Evolutionary conservation across 1,139 yeast genomes (phyloP).

Genomic region (Oligophagozyma castellii): DNA sequence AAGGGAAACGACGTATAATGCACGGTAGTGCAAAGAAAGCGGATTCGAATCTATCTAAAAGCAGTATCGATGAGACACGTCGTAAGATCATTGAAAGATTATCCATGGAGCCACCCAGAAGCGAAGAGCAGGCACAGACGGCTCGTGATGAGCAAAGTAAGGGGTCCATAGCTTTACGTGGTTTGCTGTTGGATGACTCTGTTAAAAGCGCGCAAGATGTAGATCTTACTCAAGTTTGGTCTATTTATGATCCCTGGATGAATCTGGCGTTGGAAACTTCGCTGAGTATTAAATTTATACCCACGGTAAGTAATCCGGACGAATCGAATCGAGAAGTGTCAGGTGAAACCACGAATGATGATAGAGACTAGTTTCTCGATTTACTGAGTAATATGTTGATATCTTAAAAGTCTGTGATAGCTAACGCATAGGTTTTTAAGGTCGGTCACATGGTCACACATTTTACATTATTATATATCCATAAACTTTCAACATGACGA

Average conservation of each 20-base stretch:
- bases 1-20: conserved; percentile 13
- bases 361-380: too few species aligned
- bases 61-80: neutral
- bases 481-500: too few species aligned
- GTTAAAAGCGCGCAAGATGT: conserved; percentile 14
- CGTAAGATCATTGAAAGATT: neutral
- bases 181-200: conserved; percentile 8
- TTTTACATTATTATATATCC: too few species aligned
- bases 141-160: neutral
- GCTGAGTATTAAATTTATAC: conserved; percentile 24
- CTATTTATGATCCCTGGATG: conserved; percentile 25
- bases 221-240: conserved; percentile 21
- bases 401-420: too few species aligned
- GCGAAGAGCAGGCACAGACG: neutral
- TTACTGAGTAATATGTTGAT: too few species aligned
- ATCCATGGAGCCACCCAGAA: neutral
- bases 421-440: too few species aligned
- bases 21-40: conserved; percentile 3
- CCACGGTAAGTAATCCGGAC: conserved; percentile 12
- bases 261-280: conserved; percentile 24
- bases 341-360: conserved; percentile 3
- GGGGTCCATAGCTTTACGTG: neutral
- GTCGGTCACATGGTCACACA: too few species aligned
- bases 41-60: neutral
- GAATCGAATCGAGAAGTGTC: conserved; percentile 1